Conservation (phyloP, 2,329 filamentous ascomycete species). For the Xylaria sp. region DNA sequence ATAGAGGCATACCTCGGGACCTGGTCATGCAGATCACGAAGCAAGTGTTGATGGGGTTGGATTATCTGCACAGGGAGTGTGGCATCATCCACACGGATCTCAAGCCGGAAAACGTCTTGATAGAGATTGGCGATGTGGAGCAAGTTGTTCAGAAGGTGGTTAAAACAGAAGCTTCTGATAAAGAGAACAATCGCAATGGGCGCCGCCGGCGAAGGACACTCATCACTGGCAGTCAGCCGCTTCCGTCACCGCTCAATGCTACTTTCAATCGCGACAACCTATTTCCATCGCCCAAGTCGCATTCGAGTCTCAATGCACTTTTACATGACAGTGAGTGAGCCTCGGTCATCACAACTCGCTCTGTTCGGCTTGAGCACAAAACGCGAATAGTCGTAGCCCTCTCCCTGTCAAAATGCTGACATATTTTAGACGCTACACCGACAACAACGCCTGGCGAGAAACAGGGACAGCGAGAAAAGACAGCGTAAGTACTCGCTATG, state of each 20-base stretch:
- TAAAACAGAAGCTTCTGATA: constrained; percentile 77
- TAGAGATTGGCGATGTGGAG: constrained; percentile 98
- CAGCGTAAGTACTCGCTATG: constrained; percentile 73
- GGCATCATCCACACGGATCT: constrained; percentile 98
- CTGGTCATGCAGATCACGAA: constrained; percentile 99
- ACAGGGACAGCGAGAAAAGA: constrained; percentile 90
- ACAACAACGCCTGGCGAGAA: constrained; percentile 67
- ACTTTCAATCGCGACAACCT: constrained; percentile 85
- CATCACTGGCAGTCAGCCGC: constrained; percentile 95
- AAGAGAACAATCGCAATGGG: constrained; percentile 92
- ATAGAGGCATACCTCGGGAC: constrained; percentile 94
- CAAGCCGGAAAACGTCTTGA: constrained; percentile 97
- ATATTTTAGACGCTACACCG: constrained; percentile 50
- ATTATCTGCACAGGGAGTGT: constrained; percentile 97
- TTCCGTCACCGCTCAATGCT: constrained; percentile 93
- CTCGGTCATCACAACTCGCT: neutral
- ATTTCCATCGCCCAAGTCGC: constrained; percentile 69
- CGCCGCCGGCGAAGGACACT: constrained; percentile 88
- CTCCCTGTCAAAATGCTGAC: constrained; percentile 41
- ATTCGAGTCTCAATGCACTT: constrained; percentile 84
- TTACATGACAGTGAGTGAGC: constrained; percentile 74
- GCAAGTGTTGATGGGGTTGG: constrained; percentile 92
- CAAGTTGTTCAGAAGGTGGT: constrained; percentile 98
- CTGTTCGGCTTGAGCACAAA: neutral
- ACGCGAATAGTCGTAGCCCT: neutral